phyloP scores from a whole-genome alignment of 176 grass and related monocot genomes.

The Cymbopogon citratus region DNA sequence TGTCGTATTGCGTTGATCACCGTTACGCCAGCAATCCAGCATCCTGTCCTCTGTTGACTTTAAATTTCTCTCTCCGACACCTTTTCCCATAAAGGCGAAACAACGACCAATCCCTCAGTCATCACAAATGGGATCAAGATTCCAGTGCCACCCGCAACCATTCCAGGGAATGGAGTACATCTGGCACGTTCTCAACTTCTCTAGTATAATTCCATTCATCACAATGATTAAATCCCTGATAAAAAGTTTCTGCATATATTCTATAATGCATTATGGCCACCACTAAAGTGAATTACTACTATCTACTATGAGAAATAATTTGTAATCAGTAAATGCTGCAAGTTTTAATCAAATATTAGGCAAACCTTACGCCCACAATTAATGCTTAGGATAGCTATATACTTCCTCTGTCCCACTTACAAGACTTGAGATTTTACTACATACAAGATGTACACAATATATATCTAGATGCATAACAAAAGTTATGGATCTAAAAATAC shows the following conservation, averaged over 20 bases:
- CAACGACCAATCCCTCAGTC: not conserved
- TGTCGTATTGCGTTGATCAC: slow-evolving; percentile 14
- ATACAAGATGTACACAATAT: too few species aligned
- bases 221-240: not conserved
- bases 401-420: too few species aligned
- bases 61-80: not conserved
- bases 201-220: not conserved
- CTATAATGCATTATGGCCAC: not conserved
- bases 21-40: slow-evolving; percentile 5
- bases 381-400: too few species aligned
- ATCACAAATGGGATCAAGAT: not conserved
- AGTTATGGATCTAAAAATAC: too few species aligned
- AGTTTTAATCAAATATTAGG: not conserved
- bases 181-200: not conserved
- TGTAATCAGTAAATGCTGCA: not conserved
- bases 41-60: not conserved
- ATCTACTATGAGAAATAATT: not conserved
- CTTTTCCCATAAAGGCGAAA: not conserved
- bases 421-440: too few species aligned
- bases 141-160: not conserved
- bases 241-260: not conserved
- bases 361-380: not conserved
- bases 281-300: not conserved
- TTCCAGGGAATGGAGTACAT: not conserved
- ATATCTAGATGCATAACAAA: too few species aligned